Conservation (phyloP, 1,284 basidiomycete genomes). For the Schizophyllum commune region DNA sequence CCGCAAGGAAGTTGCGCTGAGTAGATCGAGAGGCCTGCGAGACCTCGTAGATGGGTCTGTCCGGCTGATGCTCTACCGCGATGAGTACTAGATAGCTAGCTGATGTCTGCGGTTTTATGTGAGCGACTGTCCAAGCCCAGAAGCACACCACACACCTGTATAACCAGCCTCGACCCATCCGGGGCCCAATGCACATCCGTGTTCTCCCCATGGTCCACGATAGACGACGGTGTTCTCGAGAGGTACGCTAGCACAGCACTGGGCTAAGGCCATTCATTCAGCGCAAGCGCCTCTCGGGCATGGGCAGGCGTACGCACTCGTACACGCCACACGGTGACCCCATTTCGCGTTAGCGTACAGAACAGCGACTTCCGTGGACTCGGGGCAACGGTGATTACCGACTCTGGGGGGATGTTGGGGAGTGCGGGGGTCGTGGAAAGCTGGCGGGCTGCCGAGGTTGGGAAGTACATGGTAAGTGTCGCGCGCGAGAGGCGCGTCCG, state of each 20-base stretch:
- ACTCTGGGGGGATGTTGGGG: constrained; percentile 52
- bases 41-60: constrained; percentile 48
- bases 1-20: constrained; percentile 62
- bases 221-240: constrained; percentile 67
- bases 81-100: constrained; percentile 75
- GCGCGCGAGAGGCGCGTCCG: not conserved
- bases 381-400: constrained; percentile 50
- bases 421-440: constrained; percentile 60
- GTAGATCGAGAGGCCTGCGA: constrained; percentile 45
- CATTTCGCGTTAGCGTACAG: constrained; percentile 60
- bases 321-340: constrained; percentile 76
- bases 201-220: constrained; percentile 77
- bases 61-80: constrained; percentile 53
- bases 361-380: constrained; percentile 76
- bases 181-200: constrained; percentile 69
- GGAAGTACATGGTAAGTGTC: constrained; percentile 63
- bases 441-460: constrained; percentile 67
- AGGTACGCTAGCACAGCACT: constrained; percentile 71
- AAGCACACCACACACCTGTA: constrained; percentile 48
- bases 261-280: constrained; percentile 43
- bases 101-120: constrained; percentile 47
- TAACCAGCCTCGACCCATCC: constrained; percentile 69
- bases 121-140: constrained; percentile 1
- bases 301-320: constrained; percentile 47
- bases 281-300: constrained; percentile 2